Evolutionary conservation across 192 early-diverging fungal species (phyloP), one percentile per base, ranked within the genome.

Genomic region (Coemansia nantahalensis): DNA sequence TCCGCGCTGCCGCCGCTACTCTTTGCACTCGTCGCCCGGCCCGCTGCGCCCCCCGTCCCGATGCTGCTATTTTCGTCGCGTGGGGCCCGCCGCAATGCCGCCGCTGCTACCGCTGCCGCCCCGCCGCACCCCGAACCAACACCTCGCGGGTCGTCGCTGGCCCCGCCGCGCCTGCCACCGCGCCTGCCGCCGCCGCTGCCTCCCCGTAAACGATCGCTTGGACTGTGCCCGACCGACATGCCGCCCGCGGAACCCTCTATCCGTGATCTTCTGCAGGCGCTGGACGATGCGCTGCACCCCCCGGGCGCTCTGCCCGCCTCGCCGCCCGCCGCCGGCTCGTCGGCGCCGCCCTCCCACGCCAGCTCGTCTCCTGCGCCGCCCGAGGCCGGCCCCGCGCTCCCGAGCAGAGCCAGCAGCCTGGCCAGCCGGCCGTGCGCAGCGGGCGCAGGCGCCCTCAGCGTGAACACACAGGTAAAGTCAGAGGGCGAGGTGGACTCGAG

Each of bases 321-420:
- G 3, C 7, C 3, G 3, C 4, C 26, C 26, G 26, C 26, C 26
- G 4, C 26, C 26, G 26, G 26, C 26, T 28, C 26, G 4, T 28
- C 26, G 4, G 26, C 26, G 3, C 26, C 26, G 7, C 4, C 3
- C 4, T 28, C 26, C 26, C 26, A 7, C 7, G 26, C 26, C 26
- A 7, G 7, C 3, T 37, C 45, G 13, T 32, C 61, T 12, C 30
- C 48, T 1, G 22, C 30, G 23, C 49, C 45, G 44, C 63, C 53
- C 5, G 47, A 39, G 24, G 48, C 45, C 3, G 45, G 49, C 46
- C 53, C 59, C 16, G 46, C 26, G 16, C 50, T 47, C 5, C 70
- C 70, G 14, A 74, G 59, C 38, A 54, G 64, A 16, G 42, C 59
- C 17, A 74, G 64, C 63, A 74, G 70, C 59, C 36, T 58, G 30